Conservation (phyloP, 2,329 filamentous ascomycete genomes). For the Aspergillus ustus region DNA sequence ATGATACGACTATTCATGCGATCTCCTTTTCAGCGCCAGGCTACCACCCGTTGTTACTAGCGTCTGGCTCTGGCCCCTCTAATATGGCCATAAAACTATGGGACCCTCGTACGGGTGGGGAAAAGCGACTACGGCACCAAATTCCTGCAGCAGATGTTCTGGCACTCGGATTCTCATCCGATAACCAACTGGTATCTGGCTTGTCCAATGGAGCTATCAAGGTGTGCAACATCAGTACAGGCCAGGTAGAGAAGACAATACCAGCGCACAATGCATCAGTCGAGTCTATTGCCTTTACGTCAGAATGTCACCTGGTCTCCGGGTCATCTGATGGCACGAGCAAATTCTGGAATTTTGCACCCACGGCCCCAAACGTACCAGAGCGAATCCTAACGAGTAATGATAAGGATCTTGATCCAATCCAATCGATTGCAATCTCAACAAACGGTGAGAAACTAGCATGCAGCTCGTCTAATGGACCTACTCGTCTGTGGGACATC, state of each 20-base stretch:
- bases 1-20: not conserved
- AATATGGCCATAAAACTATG: not conserved
- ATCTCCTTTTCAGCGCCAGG: not conserved
- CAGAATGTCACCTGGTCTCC: not conserved
- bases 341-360: not conserved
- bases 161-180: not conserved
- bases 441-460: not conserved
- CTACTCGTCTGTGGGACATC: not conserved
- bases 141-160: not conserved
- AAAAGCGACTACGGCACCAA: not conserved
- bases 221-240: not conserved
- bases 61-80: not conserved
- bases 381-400: too few species aligned
- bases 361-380: too few species aligned
- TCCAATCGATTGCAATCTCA: not conserved
- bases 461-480: not conserved
- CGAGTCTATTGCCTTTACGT: not conserved
- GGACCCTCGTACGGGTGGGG: not conserved
- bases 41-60: not conserved
- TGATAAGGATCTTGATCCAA: too few species aligned
- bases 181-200: not conserved
- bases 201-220: not conserved
- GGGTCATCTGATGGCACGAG: not conserved
- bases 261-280: too few species aligned
- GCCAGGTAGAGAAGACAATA: not conserved